Base-by-base conservation (phyloP, 2,329 filamentous ascomycete species). In the Fusarium pininemorale region DNA sequence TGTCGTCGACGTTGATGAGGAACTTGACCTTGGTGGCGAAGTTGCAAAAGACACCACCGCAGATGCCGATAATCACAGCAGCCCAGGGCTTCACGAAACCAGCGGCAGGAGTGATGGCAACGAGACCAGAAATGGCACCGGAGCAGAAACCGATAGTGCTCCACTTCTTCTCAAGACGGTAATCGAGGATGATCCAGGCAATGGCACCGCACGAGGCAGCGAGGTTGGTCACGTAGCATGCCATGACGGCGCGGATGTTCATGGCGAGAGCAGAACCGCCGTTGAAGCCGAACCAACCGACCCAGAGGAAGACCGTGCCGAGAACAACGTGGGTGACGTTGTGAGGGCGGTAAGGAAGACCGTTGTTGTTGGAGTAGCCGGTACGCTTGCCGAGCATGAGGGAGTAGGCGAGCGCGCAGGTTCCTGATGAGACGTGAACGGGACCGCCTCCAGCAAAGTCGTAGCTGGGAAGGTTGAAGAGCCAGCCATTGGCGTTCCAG, bases 221-320 rank as follows among this genome's bases (percentile, higher is more conserved):
- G 28, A 98, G 86, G 83, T 98, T 96, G 67, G 95, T 98, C 72
- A 96, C 93, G 56, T 96, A 90, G 78, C 93, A 93, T 61, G 95
- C 95, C 93, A 98, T 96, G 81, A 97, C 87, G 61, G 95, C 93
- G 69, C 95, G 93, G 77, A 97, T 85, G 85, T 96, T 97, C 73
- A 94, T 93, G 67, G 90, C 88, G 48, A 97, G 87, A 5, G 94
- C 95, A 7, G 92, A 89, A 71, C 95, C 95, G 61, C 94, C 95
- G 83, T 98, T 98, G 90, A 98, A 98, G 55, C 95, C 95, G 81
- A 98, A 96, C 95, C 95, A 98, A 66, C 95, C 95, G 51, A 98
- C 93, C 95, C 95, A 98, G 56, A 98, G 88, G 82, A 92, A 89
- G 32, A 92, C 88, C 8, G 93, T 94, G 28, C 93, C 92, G 53